A percentile compares a stretch with the other conserved stretches of the same genome.
Evolutionary conservation across 139 green algal genomes (phyloP).

Genomic region (Tetraselmis chui): DNA sequence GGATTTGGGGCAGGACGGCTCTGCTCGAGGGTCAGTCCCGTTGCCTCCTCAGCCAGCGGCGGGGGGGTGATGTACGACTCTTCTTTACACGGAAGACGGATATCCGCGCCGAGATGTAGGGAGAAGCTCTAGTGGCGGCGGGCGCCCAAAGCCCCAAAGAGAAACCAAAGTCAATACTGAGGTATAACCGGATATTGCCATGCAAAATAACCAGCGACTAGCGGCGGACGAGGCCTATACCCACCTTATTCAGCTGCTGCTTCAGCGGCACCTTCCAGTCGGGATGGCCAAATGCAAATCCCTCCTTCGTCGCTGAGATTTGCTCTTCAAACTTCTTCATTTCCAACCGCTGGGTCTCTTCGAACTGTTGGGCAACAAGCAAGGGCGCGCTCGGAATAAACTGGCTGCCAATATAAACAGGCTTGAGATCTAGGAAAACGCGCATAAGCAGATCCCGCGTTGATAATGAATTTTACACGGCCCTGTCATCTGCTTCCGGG

Average conservation of each 20-base stretch:
- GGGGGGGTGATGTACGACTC: background rate
- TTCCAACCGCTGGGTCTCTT: background rate
- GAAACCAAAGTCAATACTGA: too few species aligned
- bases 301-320: background rate
- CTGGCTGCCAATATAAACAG: too few species aligned
- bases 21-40: slow-evolving; percentile 1
- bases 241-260: background rate
- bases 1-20: slow-evolving; percentile 7
- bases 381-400: too few species aligned
- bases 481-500: too few species aligned
- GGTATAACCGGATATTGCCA: too few species aligned
- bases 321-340: background rate
- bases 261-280: background rate
- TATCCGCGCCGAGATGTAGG: slow-evolving; percentile 35
- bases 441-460: too few species aligned
- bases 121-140: slow-evolving; percentile 45
- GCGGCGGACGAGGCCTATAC: too few species aligned
- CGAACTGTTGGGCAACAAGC: background rate
- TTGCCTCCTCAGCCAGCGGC: background rate
- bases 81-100: slow-evolving; percentile 27
- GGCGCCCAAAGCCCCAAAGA: too few species aligned
- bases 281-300: background rate
- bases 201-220: too few species aligned
- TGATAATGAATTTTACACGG: too few species aligned
- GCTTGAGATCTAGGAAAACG: too few species aligned